These are phyloP conservation scores for Filosporella fistucella DNA, from an alignment of 495 filamentous ascomycete species.

Conservation along the genomic window DNA sequence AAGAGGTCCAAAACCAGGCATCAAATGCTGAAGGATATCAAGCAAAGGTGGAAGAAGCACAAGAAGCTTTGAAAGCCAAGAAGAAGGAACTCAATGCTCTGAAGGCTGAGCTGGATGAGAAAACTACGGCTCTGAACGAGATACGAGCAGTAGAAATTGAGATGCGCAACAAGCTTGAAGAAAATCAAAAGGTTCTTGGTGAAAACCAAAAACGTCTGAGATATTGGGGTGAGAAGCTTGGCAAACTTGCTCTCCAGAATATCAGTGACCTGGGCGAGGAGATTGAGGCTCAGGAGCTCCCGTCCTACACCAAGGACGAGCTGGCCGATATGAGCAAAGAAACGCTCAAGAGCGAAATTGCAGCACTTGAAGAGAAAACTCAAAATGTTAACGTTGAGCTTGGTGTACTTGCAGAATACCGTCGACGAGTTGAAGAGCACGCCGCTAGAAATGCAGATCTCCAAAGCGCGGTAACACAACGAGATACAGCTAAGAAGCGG, in stretches of 20 bases:
- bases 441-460: constrained; percentile 77
- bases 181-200: constrained; percentile 81
- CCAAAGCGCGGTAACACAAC: constrained; percentile 62
- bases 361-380: constrained; percentile 85
- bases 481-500: constrained; percentile 83
- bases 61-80: constrained; percentile 74
- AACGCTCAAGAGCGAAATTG: constrained; percentile 80
- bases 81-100: constrained; percentile 73
- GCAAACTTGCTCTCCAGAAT: constrained; percentile 74
- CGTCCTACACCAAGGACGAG: constrained; percentile 84
- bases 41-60: constrained; percentile 76
- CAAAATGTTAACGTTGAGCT: constrained; percentile 87
- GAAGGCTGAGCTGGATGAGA: constrained; percentile 83
- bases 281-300: constrained; percentile 48
- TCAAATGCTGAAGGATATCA: constrained; percentile 67
- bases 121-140: constrained; percentile 81
- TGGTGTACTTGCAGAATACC: constrained; percentile 88
- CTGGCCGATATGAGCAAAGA: constrained; percentile 90
- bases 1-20: constrained; percentile 71
- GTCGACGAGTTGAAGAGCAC: constrained; percentile 83
- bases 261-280: constrained; percentile 63
- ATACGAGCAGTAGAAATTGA: constrained; percentile 90
- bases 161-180: constrained; percentile 96
- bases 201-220: constrained; percentile 82
- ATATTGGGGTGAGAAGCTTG: constrained; percentile 86